Evolutionary conservation across 306 rosid genomes (phyloP).

Genomic region (Fragaria ananassa): DNA sequence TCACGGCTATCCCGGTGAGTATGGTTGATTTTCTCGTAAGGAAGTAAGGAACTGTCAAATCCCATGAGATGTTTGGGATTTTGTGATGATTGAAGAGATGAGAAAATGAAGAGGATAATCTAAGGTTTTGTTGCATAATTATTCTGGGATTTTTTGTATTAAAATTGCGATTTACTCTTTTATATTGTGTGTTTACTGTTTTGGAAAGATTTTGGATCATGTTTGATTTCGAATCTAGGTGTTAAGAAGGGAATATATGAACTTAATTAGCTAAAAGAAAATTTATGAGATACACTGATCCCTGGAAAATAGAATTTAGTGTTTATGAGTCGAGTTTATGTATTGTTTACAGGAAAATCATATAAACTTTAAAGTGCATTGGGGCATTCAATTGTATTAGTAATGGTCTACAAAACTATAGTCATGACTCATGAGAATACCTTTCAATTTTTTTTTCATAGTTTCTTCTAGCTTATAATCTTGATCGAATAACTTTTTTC

Average conservation of each 20-base stretch:
- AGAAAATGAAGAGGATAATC: not conserved
- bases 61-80: not conserved
- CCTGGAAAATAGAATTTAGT: not conserved
- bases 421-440: too few species aligned
- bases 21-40: constrained; percentile 16
- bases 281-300: not conserved
- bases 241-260: not conserved
- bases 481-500: too few species aligned
- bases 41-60: not conserved
- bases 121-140: constrained; percentile 4
- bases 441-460: too few species aligned
- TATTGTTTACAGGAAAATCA: too few species aligned
- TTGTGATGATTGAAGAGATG: not conserved
- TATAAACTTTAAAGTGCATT: not conserved
- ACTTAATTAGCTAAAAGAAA: not conserved
- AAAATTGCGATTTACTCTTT: not conserved
- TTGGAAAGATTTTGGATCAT: not conserved
- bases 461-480: too few species aligned
- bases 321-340: too few species aligned
- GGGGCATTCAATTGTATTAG: not conserved
- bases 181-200: not conserved
- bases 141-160: not conserved
- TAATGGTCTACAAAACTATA: too few species aligned
- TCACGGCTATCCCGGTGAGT: constrained; percentile 20
- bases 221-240: not conserved